Evolutionary conservation across 2,329 filamentous ascomycete genomes (phyloP), one percentile per base, ranked within the genome.

Genomic region (Penicillium sp.): DNA sequence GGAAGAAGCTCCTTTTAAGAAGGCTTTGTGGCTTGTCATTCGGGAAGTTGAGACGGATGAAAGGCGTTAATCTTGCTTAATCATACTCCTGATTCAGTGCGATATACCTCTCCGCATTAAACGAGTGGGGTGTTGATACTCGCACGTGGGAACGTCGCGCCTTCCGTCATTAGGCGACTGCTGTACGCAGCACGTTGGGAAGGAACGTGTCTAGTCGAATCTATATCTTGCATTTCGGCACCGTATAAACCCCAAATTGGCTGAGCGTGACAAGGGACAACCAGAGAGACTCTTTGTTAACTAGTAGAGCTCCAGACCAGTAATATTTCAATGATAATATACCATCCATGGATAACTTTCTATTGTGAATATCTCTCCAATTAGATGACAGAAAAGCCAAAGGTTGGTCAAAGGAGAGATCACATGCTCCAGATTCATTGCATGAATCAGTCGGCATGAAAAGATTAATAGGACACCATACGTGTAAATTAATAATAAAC

Each of bases 11-110:
- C 21, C 40, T 13, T 55, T 63, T 23, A 58, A 53, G 6, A 65
- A 62, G 33, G 44, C 41, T 31, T 50, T 65, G 43, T 65, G 62
- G 62, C 58, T 65, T 47, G 49, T 65, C 6, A 59, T 65, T 56
- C 53, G 54, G 10, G 55, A 59, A 25, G 31, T 50, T 25, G 51
- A 53, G 19, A 9, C 16, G 9, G 45, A 58, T 27, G 21, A 41
- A 47, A 47, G 27, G 2, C 16, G 34, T 21, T 53, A 16, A 16
- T 46, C 5, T 16, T 4, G 8, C 10, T 39, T 19, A 21, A 19
- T 16, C n/a, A 39, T 39, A 39, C 9, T 19, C 36, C 16, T n/a
- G 16, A 19, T 7, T 19, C n/a, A 8, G n/a, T 38, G 36, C 2
- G 16, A 16, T 19, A 38, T 38, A n/a, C 8, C 36, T 19, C 36